Evolutionary conservation across 192 early-diverging fungal species (phyloP).

Genomic region (Backusella circina): DNA sequence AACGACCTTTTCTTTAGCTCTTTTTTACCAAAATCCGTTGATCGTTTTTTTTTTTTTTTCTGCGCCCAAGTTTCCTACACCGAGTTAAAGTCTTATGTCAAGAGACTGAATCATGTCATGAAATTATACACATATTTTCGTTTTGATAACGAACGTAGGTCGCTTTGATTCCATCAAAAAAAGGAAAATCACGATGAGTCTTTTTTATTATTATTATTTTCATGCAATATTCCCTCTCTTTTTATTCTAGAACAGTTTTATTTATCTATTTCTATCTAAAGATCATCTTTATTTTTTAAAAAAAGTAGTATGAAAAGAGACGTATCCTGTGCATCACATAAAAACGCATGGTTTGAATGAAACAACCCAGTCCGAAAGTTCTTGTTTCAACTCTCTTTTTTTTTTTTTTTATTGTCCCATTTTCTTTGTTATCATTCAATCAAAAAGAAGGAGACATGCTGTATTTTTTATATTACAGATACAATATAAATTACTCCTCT

Average conservation of each 20-base stretch:
- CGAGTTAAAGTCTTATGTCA: too few species aligned
- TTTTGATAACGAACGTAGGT: too few species aligned
- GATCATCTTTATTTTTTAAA: too few species aligned
- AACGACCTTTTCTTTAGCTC: too few species aligned
- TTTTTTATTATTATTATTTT: too few species aligned
- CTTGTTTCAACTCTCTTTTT: not conserved
- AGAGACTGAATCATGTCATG: not conserved
- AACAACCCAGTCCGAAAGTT: not conserved
- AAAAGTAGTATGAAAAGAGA: too few species aligned
- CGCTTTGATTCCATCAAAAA: too few species aligned
- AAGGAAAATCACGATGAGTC: too few species aligned
- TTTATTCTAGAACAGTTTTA: not conserved
- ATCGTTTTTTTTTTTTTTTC: too few species aligned
- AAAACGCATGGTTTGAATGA: not conserved
- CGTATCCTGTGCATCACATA: not conserved
- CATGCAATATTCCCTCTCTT: not conserved
- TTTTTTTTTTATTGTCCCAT: not conserved
- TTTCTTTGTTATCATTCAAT: not conserved
- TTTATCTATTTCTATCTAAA: too few species aligned
- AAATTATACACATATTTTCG: not conserved
- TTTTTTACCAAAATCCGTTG: too few species aligned
- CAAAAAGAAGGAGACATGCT: not conserved
- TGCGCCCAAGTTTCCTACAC: too few species aligned
- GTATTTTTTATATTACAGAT: not conserved
- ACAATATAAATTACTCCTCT: not conserved